Conservation (phyloP, 2,329 filamentous ascomycete species). For the Colletotrichum limetticola region DNA sequence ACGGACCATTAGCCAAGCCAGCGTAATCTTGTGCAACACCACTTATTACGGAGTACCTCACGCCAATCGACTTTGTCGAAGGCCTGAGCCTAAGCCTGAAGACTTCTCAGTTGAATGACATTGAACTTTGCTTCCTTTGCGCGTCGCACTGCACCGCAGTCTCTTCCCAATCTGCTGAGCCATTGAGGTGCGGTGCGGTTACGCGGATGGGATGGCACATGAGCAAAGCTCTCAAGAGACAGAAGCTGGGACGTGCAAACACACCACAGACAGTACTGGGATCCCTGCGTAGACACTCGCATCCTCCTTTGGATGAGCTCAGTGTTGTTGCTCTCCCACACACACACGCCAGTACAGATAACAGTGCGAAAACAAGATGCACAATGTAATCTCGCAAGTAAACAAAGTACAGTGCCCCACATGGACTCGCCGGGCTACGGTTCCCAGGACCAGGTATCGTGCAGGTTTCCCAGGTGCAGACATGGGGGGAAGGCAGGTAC, state of each 20-base stretch:
- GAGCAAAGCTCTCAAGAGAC: slow-evolving; percentile 19
- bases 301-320: not conserved
- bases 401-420: slow-evolving; percentile 31
- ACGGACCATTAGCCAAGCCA: not conserved
- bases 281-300: slow-evolving; percentile 6
- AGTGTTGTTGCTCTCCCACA: no score
- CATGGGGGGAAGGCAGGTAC: slow-evolving; percentile 21
- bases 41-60: no score
- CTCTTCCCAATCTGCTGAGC: not conserved
- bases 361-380: slow-evolving; percentile 19
- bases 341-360: not conserved
- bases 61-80: not conserved
- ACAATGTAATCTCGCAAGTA: slow-evolving; percentile 30
- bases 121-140: not conserved
- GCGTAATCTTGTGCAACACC: not conserved
- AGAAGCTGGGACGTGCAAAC: slow-evolving; percentile 10
- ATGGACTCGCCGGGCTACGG: slow-evolving; percentile 30
- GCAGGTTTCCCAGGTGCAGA: slow-evolving; percentile 26
- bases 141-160: not conserved
- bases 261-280: slow-evolving; percentile 7
- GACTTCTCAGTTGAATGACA: not conserved
- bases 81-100: not conserved
- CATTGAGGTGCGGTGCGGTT: not conserved
- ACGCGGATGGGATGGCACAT: slow-evolving; percentile 32
- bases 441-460: slow-evolving; percentile 32